A percentile compares a stretch with the other conserved stretches of the same genome.
Conservation (phyloP, 306 rosid genomes). For the Ochetophila trinervis region DNA sequence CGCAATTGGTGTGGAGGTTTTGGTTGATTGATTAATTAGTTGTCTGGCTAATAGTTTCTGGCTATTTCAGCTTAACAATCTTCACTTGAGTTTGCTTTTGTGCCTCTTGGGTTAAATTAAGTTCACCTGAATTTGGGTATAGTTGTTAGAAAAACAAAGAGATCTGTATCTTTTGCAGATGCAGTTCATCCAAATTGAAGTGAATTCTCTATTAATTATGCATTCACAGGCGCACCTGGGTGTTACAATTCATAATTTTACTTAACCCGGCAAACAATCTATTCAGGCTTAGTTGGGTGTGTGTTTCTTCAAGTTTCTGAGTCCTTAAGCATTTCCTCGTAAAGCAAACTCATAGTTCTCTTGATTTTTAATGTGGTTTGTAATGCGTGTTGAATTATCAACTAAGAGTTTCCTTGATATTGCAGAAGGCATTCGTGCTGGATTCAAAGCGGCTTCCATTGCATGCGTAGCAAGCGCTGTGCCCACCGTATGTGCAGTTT, state of each 20-base stretch:
- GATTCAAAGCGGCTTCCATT: constrained; percentile 66
- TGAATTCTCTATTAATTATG: too few relatives aligned
- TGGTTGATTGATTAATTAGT: constrained; percentile 6
- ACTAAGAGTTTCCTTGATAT: constrained; percentile 25
- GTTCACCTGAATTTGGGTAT: too few relatives aligned
- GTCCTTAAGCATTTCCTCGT: too few relatives aligned
- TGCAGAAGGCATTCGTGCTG: constrained; percentile 83
- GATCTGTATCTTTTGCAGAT: neutral
- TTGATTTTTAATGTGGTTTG: neutral
- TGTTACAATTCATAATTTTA: neutral
- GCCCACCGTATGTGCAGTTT: constrained; percentile 59
- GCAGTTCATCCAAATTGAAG: too few relatives aligned
- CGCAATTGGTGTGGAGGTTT: too few relatives aligned
- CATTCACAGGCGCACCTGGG: neutral
- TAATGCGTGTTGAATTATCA: neutral
- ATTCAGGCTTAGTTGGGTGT: neutral
- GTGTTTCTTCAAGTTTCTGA: neutral
- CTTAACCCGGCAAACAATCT: neutral
- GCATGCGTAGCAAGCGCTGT: constrained; percentile 55
- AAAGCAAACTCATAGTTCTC: neutral
- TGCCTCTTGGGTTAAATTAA: too few relatives aligned
- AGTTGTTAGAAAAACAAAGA: too few relatives aligned
- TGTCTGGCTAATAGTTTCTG: neutral
- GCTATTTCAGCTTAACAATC: neutral
- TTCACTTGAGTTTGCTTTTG: too few relatives aligned